Evolutionary conservation across 768 basidiomycete species (phyloP).

Genomic region (Rhodosporidiobolus odoratus): DNA sequence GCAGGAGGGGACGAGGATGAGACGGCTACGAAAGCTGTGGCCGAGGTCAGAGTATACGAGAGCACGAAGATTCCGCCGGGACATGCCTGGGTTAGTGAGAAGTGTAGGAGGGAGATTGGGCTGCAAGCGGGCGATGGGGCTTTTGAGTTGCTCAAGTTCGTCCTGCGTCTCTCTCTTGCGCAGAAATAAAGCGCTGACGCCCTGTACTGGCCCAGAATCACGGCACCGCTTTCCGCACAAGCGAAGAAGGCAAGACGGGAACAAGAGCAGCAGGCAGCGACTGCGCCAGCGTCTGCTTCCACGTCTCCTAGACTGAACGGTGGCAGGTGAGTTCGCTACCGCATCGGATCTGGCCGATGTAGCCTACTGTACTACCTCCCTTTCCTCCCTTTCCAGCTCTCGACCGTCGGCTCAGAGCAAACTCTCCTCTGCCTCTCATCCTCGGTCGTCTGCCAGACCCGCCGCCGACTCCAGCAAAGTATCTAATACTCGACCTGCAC

Average conservation of each 20-base stretch:
- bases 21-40: neutral
- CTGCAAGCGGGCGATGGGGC: neutral
- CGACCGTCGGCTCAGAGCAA: neutral
- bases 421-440: neutral
- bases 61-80: conserved; percentile 1
- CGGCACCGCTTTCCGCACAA: neutral
- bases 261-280: neutral
- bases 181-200: neutral
- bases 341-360: too few relatives aligned
- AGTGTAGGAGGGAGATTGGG: conserved; percentile 13
- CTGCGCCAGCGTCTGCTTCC: neutral
- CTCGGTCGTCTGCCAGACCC: too few relatives aligned
- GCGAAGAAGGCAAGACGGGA: conserved; percentile 3
- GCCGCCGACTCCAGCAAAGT: too few relatives aligned
- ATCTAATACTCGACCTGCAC: too few relatives aligned
- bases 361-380: too few relatives aligned
- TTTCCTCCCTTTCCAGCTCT: neutral
- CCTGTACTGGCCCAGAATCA: neutral
- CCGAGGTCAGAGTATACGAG: conserved; percentile 16
- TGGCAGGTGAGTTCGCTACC: neutral
- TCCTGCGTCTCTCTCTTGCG: too few relatives aligned
- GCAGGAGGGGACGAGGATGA: neutral
- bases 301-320: neutral
- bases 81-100: conserved; percentile 26
- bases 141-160: conserved; percentile 35